Evolutionary conservation across 2,329 filamentous ascomycete species (phyloP).

Genomic region (Claviceps paspali): DNA sequence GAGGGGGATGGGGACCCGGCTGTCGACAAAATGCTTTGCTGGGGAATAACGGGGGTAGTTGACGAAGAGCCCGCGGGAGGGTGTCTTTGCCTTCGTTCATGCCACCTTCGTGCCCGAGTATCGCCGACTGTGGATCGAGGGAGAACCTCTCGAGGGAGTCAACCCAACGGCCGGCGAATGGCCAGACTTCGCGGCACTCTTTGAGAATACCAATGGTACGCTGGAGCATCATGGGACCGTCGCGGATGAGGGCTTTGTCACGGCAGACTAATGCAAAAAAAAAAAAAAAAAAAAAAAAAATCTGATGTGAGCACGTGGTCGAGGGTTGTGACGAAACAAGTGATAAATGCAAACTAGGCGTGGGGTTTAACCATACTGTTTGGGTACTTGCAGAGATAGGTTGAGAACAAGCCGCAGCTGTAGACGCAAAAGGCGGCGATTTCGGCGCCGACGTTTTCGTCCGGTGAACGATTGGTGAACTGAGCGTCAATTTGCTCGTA

Average conservation of each 20-base stretch:
- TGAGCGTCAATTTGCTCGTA: conserved; percentile 37
- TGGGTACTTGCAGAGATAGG: conserved; percentile 36
- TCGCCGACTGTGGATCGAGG: conserved; percentile 24
- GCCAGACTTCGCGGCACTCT: conserved; percentile 36
- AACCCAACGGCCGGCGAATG: conserved; percentile 36
- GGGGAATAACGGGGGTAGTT: conserved; percentile 6
- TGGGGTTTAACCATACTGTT: too few relatives aligned
- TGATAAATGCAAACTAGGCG: too few relatives aligned
- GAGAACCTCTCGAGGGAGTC: conserved; percentile 32
- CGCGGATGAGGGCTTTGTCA: conserved; percentile 22
- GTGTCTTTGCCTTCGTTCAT: conserved; percentile 33
- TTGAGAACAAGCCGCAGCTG: conserved; percentile 36
- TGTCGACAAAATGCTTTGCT: not conserved
- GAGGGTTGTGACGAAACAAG: too few relatives aligned
- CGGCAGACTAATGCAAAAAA: conserved; percentile 25
- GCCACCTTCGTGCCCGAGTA: conserved; percentile 26
- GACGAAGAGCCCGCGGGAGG: conserved; percentile 13
- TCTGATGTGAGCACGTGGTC: not conserved
- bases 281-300: too few relatives aligned
- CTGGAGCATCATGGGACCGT: conserved; percentile 30
- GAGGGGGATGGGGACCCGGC: not conserved
- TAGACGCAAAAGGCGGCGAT: conserved; percentile 41
- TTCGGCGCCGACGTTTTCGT: conserved; percentile 36
- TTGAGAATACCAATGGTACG: conserved; percentile 29
- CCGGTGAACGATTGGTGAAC: conserved; percentile 28